These are phyloP conservation scores for Penicillium tannophilum DNA, from an alignment of 495 filamentous ascomycete species.

Conservation along the genomic window DNA sequence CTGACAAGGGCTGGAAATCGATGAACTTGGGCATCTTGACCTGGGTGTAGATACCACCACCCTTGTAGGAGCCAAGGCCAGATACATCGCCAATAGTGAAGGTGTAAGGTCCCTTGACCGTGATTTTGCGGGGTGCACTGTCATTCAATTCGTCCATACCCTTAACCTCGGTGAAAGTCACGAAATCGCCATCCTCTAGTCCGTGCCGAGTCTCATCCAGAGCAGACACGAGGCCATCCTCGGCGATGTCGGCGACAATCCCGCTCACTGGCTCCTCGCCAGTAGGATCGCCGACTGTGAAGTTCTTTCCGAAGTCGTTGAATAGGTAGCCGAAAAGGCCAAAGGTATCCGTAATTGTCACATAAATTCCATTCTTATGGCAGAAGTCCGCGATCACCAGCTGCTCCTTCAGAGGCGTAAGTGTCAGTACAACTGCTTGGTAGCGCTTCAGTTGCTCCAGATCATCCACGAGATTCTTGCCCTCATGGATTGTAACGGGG, in stretches of 20 bases:
- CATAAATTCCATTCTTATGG: constrained; percentile 86
- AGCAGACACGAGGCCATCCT: constrained; percentile 88
- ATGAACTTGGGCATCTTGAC: constrained; percentile 97
- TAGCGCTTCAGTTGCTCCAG: constrained; percentile 79
- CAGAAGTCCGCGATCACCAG: constrained; percentile 85
- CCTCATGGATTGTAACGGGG: constrained; percentile 75
- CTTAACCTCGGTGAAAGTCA: constrained; percentile 90
- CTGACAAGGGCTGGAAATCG: constrained; percentile 78
- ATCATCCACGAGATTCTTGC: constrained; percentile 64
- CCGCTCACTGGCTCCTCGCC: constrained; percentile 87
- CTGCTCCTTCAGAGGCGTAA: constrained; percentile 77
- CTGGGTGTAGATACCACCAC: constrained; percentile 87
- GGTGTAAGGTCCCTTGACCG: constrained; percentile 93
- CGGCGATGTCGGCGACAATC: constrained; percentile 87
- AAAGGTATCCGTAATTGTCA: constrained; percentile 85
- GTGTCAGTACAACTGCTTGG: constrained; percentile 89
- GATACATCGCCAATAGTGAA: constrained; percentile 97
- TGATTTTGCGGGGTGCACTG: constrained; percentile 81
- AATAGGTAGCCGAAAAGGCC: constrained; percentile 96
- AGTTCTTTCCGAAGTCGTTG: constrained; percentile 95
- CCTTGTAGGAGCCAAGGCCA: constrained; percentile 77
- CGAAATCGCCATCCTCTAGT: constrained; percentile 92
- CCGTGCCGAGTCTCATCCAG: constrained; percentile 96
- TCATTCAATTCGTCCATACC: constrained; percentile 91
- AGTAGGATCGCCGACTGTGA: constrained; percentile 84